A percentile compares a stretch with the other conserved stretches of the same genome.
phyloP scores from a whole-genome alignment of 495 filamentous ascomycete genomes.

The Penicillium turbatum region DNA sequence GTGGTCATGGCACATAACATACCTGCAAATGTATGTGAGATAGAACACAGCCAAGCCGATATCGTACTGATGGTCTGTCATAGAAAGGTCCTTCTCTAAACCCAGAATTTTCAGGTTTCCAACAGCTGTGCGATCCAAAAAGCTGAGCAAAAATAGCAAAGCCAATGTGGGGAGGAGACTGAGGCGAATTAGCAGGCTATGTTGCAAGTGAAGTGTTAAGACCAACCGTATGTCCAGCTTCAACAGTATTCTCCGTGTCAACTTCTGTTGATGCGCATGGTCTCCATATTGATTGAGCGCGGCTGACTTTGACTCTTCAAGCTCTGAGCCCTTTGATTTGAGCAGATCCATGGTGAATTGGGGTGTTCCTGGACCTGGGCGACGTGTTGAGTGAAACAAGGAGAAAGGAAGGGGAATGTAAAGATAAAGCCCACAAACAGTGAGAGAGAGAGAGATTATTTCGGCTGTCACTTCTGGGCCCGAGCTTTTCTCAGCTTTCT shows the following conservation, averaged over 20 bases:
- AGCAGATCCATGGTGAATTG: conserved; percentile 15
- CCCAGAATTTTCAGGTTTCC: conserved; percentile 63
- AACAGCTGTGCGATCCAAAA: conserved; percentile 56
- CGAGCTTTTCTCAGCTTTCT: neutral
- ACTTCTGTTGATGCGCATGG: conserved; percentile 18
- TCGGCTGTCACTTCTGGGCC: conserved; percentile 15
- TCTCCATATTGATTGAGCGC: conserved; percentile 15
- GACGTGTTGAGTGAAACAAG: neutral
- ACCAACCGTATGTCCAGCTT: conserved; percentile 53
- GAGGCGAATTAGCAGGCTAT: too few relatives aligned
- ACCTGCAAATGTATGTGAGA: conserved; percentile 59
- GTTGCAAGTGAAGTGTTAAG: too few relatives aligned
- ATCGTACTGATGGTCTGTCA: conserved; percentile 63
- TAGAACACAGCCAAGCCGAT: conserved; percentile 55
- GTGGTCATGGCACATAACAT: neutral
- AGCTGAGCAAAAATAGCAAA: conserved; percentile 48
- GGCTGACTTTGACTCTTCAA: conserved; percentile 16
- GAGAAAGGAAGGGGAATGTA: neutral
- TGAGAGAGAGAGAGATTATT: neutral
- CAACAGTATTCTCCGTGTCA: conserved; percentile 41
- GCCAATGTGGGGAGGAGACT: conserved; percentile 62
- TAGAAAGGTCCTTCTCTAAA: conserved; percentile 48
- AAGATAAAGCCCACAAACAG: neutral
- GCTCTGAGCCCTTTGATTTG: conserved; percentile 10
- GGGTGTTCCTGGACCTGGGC: neutral